These are phyloP conservation scores for Talaromyces trachyspermus DNA, from an alignment of 495 filamentous ascomycete genomes.

Conservation along the genomic window DNA sequence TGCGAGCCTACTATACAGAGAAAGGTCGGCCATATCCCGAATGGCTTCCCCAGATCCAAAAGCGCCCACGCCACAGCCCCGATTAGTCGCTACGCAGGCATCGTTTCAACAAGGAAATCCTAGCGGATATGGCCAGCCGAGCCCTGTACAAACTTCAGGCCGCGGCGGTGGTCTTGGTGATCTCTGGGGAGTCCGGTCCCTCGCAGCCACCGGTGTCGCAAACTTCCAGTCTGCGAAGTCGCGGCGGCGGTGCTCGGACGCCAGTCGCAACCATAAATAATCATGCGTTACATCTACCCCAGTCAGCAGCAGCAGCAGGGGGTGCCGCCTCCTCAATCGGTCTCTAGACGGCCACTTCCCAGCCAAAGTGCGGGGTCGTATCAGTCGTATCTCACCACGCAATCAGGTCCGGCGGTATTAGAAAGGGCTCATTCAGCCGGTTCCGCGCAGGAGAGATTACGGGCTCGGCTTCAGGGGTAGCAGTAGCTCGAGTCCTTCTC, in stretches of 20 bases:
- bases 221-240: conserved; percentile 48
- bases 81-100: conserved; percentile 42
- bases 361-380: conserved; percentile 69
- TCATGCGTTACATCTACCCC: too few species aligned
- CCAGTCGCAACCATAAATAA: not conserved
- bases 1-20: conserved; percentile 91
- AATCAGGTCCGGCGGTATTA: conserved; percentile 22
- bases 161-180: conserved; percentile 57
- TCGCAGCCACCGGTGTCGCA: conserved; percentile 37
- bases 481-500: conserved; percentile 5
- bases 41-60: conserved; percentile 91
- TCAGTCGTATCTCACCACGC: conserved; percentile 38
- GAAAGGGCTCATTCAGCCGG: conserved; percentile 42
- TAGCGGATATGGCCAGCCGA: conserved; percentile 25
- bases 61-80: conserved; percentile 49
- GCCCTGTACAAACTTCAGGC: conserved; percentile 22
- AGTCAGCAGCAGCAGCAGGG: conserved; percentile 17
- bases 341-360: conserved; percentile 52
- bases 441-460: conserved; percentile 62
- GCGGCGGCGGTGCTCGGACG: conserved; percentile 12
- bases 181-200: conserved; percentile 65
- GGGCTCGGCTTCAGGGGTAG: conserved; percentile 51
- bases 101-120: conserved; percentile 41
- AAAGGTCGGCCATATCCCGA: conserved; percentile 73
- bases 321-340: conserved; percentile 25